A percentile compares a stretch with the other conserved stretches of the same genome.
Conservation (phyloP, 116 monocot species). For the Trichopus zeylanicus region DNA sequence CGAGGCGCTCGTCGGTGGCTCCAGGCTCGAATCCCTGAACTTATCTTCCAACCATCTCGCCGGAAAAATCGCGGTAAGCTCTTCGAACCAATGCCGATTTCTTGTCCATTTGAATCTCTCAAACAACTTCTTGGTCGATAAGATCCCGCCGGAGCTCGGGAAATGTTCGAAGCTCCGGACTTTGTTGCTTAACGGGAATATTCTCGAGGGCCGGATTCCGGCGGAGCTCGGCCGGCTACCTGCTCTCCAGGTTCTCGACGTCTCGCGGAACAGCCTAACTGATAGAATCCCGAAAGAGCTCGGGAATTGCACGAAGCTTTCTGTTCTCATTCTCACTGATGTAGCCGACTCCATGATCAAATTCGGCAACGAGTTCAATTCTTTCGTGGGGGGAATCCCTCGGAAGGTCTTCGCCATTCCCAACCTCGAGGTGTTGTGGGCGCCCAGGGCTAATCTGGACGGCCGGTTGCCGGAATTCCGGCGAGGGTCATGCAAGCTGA, state of each 20-base stretch:
- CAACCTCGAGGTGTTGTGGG: constrained; percentile 41
- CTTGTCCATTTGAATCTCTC: constrained; percentile 28
- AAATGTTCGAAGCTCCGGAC: constrained; percentile 22
- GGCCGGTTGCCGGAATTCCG: constrained; percentile 22
- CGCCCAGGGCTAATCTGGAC: constrained; percentile 42
- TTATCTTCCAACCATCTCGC: constrained; percentile 39
- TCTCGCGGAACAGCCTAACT: constrained; percentile 52
- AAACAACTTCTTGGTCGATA: constrained; percentile 26
- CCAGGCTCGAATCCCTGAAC: constrained; percentile 19
- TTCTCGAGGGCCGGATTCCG: constrained; percentile 37
- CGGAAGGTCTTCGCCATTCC: constrained; percentile 20
- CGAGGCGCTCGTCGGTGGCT: constrained; percentile 16
- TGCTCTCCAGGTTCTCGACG: constrained; percentile 30
- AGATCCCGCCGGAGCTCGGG: constrained; percentile 38
- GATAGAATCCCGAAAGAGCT: constrained; percentile 32
- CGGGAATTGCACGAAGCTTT: constrained; percentile 24
- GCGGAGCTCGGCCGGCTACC: constrained; percentile 14
- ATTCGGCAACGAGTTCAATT: not conserved
- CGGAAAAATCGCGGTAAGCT: constrained; percentile 12
- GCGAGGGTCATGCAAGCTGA: constrained; percentile 19
- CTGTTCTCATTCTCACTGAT: constrained; percentile 33
- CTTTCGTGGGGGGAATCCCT: not conserved
- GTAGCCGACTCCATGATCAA: not conserved
- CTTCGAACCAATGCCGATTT: constrained; percentile 12
- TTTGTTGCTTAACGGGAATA: constrained; percentile 32